Conservation (phyloP, 164 flowering plant species). For the Macadamia integrifolia region DNA sequence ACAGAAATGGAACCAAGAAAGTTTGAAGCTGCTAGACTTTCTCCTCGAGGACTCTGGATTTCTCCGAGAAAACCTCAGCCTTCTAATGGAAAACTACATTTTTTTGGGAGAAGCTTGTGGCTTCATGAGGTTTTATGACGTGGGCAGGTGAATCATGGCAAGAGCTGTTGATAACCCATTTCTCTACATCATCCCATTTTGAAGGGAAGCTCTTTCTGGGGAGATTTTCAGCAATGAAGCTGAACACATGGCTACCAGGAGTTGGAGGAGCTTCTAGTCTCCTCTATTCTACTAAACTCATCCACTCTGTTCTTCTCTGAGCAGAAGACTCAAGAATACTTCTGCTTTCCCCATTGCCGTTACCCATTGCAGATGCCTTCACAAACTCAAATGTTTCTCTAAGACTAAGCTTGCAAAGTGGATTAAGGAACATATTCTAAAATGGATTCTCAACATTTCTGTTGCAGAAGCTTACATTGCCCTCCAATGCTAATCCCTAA, state of each 20-base stretch:
- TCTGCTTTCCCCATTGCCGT: conserved; percentile 16
- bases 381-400: conserved; percentile 85
- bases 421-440: conserved; percentile 50
- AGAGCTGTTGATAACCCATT: conserved; percentile 29
- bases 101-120: conserved; percentile 26
- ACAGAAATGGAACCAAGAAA: conserved; percentile 31
- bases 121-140: conserved; percentile 23
- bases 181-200: too few species aligned
- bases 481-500: conserved; percentile 44
- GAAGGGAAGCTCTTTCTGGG: conserved; percentile 40
- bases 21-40: conserved; percentile 26
- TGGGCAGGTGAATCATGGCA: conserved; percentile 76
- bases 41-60: conserved; percentile 40
- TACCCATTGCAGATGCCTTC: conserved; percentile 53
- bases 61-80: conserved; percentile 44
- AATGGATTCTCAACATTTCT: conserved; percentile 50
- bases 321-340: conserved; percentile 32
- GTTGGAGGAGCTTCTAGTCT: conserved; percentile 70
- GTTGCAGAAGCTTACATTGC: conserved; percentile 24
- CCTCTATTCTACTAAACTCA: conserved; percentile 31
- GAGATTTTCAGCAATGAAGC: conserved; percentile 52
- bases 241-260: conserved; percentile 82
- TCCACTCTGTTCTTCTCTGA: conserved; percentile 44
- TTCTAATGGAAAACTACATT: conserved; percentile 32
- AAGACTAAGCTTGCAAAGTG: conserved; percentile 80